Conservation (phyloP, 2,329 filamentous ascomycete genomes). For the Penicillium sp. region DNA sequence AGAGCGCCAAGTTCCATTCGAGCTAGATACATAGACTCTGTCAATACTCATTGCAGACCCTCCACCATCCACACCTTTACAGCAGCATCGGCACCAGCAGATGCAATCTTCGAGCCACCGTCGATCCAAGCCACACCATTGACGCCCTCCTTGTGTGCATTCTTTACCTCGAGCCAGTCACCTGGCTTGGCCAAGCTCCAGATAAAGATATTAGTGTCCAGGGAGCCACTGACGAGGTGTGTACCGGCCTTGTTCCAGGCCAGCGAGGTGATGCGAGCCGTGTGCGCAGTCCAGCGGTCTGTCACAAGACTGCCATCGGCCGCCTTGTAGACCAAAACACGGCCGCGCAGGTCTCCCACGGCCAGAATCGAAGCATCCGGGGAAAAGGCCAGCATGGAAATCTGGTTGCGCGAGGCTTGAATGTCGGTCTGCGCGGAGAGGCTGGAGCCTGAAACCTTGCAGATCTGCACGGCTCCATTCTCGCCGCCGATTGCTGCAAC, state of each 20-base stretch:
- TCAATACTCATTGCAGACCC: constrained; percentile 46
- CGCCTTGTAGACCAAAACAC: constrained; percentile 79
- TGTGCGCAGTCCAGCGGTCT: constrained; percentile 75
- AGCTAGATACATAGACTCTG: not conserved
- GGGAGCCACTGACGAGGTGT: constrained; percentile 77
- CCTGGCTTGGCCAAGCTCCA: constrained; percentile 87
- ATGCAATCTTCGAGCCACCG: constrained; percentile 68
- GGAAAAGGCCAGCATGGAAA: constrained; percentile 84
- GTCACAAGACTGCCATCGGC: constrained; percentile 71
- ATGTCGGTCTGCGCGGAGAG: constrained; percentile 60
- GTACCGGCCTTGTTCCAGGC: constrained; percentile 78
- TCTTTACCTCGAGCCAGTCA: constrained; percentile 77
- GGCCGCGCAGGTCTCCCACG: constrained; percentile 79
- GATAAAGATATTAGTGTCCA: constrained; percentile 90
- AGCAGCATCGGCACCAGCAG: constrained; percentile 81
- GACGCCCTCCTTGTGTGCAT: constrained; percentile 95
- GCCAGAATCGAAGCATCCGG: constrained; percentile 75
- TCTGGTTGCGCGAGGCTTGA: constrained; percentile 67
- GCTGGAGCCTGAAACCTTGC: constrained; percentile 61
- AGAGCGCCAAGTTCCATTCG: not conserved
- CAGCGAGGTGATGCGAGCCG: constrained; percentile 66
- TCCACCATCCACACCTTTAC: constrained; percentile 84
- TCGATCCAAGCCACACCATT: constrained; percentile 81
- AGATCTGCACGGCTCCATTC: constrained; percentile 74
- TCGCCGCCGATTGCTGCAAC: constrained; percentile 76